These are phyloP conservation scores for Ophiostoma sp. DNA, from an alignment of 2,329 filamentous ascomycete genomes.

Conservation along the genomic window DNA sequence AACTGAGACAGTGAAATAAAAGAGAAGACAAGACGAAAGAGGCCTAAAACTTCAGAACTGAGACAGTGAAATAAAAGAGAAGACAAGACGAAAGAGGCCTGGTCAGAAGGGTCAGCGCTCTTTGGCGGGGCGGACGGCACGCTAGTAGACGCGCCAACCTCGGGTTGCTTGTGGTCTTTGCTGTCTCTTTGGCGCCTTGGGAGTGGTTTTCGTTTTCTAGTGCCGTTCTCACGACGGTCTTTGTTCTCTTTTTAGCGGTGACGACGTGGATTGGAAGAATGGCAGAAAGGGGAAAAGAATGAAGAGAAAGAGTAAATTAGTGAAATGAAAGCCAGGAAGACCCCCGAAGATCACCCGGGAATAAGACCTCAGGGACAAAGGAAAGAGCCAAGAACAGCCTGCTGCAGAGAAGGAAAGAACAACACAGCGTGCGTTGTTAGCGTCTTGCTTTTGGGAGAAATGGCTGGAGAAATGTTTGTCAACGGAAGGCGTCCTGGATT, in stretches of 20 bases:
- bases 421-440: neutral
- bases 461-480: neutral
- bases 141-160: conserved; percentile 12
- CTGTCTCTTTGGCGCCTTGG: neutral
- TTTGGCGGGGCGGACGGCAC: neutral
- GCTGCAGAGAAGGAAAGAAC: neutral
- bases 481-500: neutral
- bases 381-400: neutral
- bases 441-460: neutral
- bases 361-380: neutral
- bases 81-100: neutral
- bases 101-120: neutral
- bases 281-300: neutral
- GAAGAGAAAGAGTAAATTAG: neutral
- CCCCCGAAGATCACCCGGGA: neutral
- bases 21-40: neutral
- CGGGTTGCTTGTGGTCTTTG: neutral
- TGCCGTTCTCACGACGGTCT: neutral
- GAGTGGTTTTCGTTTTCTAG: conserved; percentile 8
- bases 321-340: neutral
- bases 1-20: neutral
- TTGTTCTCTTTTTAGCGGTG: neutral
- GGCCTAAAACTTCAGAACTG: neutral
- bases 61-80: neutral
- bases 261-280: neutral